phyloP scores from a whole-genome alignment of 257 asterid species.

The Capsicum rhomboideum region DNA sequence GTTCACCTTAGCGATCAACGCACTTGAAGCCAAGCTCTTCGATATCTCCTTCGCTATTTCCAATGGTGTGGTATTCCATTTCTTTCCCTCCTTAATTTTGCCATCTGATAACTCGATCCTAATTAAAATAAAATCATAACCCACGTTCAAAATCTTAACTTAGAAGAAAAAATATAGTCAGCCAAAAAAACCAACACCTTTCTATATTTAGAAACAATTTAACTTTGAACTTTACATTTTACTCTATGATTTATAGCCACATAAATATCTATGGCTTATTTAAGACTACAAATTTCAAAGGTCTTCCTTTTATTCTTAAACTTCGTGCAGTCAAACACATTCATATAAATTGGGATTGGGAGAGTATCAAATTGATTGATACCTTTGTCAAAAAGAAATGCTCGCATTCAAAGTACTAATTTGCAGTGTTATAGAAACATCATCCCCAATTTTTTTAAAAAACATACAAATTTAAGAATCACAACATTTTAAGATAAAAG shows the following conservation, averaged over 20 bases:
- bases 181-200: not conserved
- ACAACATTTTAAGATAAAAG: not conserved
- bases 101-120: slow-evolving; percentile 75
- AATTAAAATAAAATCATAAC: not conserved
- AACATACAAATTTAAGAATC: not conserved
- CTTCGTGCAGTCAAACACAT: not conserved
- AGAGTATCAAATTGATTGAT: not conserved
- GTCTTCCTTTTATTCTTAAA: not conserved
- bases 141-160: not conserved
- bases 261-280: not conserved
- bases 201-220: not conserved
- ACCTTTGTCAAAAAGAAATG: not conserved
- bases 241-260: not conserved
- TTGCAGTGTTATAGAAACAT: not conserved
- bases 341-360: not conserved
- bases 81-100: slow-evolving; percentile 77
- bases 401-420: not conserved
- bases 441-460: not conserved
- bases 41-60: slow-evolving; percentile 94
- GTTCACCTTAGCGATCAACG: slow-evolving; percentile 75
- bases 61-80: slow-evolving; percentile 75
- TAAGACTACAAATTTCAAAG: not conserved
- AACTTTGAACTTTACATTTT: not conserved
- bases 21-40: slow-evolving; percentile 80
- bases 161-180: not conserved